These are phyloP conservation scores for Cladosporium oxysporum DNA, from an alignment of 2,329 filamentous ascomycete species.

Conservation along the genomic window DNA sequence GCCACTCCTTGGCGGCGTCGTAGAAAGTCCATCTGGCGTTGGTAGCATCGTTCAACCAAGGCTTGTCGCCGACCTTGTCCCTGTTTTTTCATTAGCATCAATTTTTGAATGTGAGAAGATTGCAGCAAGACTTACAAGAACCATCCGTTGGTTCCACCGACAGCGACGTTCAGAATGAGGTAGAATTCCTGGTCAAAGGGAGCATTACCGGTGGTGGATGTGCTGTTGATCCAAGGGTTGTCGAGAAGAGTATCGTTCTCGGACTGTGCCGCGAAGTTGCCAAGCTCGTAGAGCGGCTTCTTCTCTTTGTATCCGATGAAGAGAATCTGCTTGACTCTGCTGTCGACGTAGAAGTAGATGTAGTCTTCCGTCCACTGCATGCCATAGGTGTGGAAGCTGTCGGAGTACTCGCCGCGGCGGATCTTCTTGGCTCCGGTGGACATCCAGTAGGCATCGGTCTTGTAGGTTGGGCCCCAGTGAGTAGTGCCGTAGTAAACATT, in stretches of 20 bases:
- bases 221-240: slow-evolving; percentile 63
- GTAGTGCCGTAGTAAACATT: slow-evolving; percentile 48
- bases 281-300: slow-evolving; percentile 12
- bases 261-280: slow-evolving; percentile 21
- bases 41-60: slow-evolving; percentile 69
- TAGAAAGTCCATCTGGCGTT: slow-evolving; percentile 76
- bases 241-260: slow-evolving; percentile 64
- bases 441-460: slow-evolving; percentile 34
- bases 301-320: background rate
- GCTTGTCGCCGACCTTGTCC: slow-evolving; percentile 59
- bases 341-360: slow-evolving; percentile 57
- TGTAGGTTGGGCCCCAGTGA: slow-evolving; percentile 46
- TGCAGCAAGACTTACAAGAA: slow-evolving; percentile 62
- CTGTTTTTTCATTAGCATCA: slow-evolving; percentile 5
- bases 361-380: slow-evolving; percentile 56
- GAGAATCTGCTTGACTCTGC: slow-evolving; percentile 35
- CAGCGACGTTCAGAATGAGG: slow-evolving; percentile 73
- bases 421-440: slow-evolving; percentile 34
- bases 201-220: slow-evolving; percentile 58
- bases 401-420: slow-evolving; percentile 41
- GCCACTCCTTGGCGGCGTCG: slow-evolving; percentile 65
- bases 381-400: slow-evolving; percentile 54
- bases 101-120: background rate
- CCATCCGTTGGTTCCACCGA: slow-evolving; percentile 79
- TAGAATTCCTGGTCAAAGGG: slow-evolving; percentile 79